Base-by-base conservation (phyloP, 2,329 filamentous ascomycete species). In the Tolypocladium amazonense region DNA sequence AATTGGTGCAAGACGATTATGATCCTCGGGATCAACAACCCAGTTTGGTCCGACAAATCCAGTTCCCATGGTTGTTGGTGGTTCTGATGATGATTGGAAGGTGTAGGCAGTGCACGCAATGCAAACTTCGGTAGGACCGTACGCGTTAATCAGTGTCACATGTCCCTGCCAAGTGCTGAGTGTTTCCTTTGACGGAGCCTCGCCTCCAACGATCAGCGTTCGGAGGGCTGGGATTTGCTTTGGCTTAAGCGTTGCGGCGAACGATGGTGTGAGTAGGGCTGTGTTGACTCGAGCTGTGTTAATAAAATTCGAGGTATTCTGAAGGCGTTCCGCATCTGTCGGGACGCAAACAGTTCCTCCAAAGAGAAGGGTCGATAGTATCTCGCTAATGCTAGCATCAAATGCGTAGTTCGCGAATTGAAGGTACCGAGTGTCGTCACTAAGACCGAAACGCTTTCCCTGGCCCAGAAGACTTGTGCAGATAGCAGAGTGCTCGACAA, bases 331-430 rank as follows among this genome's bases (percentile, higher is more conserved):
- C 9, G 61, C 47, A 9, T 66, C 63, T 1, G 63, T 59, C 0
- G 67, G 67, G 3, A 68, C 62, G 18, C 67, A 69, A 23, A 68
- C 56, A 0, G 62, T 63, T 1, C 62, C 67, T 0, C 65, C 67
- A 3, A 57, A 55, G 11, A 62, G 35, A 9, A 69, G 63, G 0
- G 66, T 57, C 0, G 62, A 62, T 23, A 68, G 35, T 12, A 69
- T 62, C 43, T 68, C 65, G 1, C 56, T 55, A 12, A 82, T 68
- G 43, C 74, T 76, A 1, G 75, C 75, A 59, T 84, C 80, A 54
- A 82, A 82, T 0, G 76, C 77, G 62, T 78, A 80, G 8, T 75
- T 75, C 3, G 78, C 77, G 59, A 80, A 80, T 59, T 81, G 79
- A 54, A 84, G 15, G 30, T n/a, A n/a, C 7, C 53, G 14, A 20